A percentile compares a stretch with the other conserved stretches of the same genome.
phyloP scores from a whole-genome alignment of 345 rosid genomes.

The Populus simonii region DNA sequence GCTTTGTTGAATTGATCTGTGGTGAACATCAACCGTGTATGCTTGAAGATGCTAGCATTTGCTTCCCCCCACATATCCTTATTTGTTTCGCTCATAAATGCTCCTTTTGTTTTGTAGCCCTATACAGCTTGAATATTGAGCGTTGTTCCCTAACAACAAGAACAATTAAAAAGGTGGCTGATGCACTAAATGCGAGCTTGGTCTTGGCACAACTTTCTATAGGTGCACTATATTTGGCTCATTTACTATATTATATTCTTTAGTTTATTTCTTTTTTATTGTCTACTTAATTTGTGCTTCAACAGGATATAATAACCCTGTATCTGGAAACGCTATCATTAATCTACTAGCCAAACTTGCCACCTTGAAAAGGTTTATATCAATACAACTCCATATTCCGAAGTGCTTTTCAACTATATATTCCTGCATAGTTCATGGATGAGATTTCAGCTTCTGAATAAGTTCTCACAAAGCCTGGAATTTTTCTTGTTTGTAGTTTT shows the following conservation, averaged over 20 bases:
- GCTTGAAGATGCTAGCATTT: background rate
- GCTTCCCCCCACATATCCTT: background rate
- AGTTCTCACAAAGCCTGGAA: background rate
- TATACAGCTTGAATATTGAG: conserved; percentile 76
- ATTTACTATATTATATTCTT: conserved; percentile 6
- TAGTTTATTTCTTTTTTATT: background rate
- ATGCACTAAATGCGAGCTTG: conserved; percentile 55
- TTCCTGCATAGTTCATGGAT: background rate
- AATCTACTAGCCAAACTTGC: conserved; percentile 63
- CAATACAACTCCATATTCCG: background rate
- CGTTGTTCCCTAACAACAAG: conserved; percentile 81
- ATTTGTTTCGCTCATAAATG: background rate
- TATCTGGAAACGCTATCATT: conserved; percentile 61
- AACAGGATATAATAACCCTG: conserved; percentile 66
- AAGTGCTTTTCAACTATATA: background rate
- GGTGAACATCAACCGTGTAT: background rate
- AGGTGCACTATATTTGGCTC: conserved; percentile 40
- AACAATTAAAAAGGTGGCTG: conserved; percentile 71
- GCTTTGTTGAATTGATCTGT: background rate
- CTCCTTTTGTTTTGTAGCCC: conserved; percentile 46
- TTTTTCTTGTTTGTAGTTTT: conserved; percentile 47
- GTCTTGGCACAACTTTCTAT: conserved; percentile 67
- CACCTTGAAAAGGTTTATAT: conserved; percentile 52
- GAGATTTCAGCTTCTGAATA: background rate
- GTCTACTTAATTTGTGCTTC: conserved; percentile 9